Evolutionary conservation across 495 filamentous ascomycete species (phyloP), one percentile per base, ranked within the genome.

Genomic region (Penicillium canariense): DNA sequence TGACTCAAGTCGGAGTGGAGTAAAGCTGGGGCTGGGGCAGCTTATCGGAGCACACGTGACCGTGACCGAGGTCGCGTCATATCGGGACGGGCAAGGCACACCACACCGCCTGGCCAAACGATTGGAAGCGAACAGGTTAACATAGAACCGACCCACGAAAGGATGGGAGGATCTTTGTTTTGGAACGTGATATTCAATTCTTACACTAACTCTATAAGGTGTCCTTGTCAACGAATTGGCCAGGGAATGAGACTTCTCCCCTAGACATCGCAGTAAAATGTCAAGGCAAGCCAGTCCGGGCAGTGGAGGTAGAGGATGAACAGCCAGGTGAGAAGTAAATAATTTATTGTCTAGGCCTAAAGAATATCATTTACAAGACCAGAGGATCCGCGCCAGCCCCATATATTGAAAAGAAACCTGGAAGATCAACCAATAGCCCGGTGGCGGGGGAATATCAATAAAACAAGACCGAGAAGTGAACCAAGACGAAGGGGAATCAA

Each of bases 371-470:
- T 61, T 69, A 68, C 67, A 59, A 36, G 11, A 36, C 30, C 30
- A 34, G 32, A 42, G 32, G 30, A 2, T 17, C 36, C 31, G 26
- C 28, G 10, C 40, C 28, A 34, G 25, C 38, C 47, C 39, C 15
- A 31, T 30, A 47, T 43, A 55, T 11, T 54, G 43, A 38, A 54
- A 40, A 52, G 50, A 50, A 14, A 20, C 54, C 52, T 55, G 42
- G 61, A 60, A 62, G 59, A 63, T 65, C 53, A 58, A 53, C 55
- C 56, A 53, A 52, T 57, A 35, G 18, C 62, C 63, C 18, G 42
- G 50, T 58, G 59, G 55, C 50, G 59, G 62, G 69, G 69, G 71
- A 74, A 70, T 71, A 67, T 67, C 62, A 70, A 65, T 66, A 70
- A 74, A 54, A 69, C 66, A 71, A 54, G 62, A 67, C 68, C 63